These are phyloP conservation scores for Phialocephala sp. DNA, from an alignment of 2,329 filamentous ascomycete genomes.

Conservation along the genomic window DNA sequence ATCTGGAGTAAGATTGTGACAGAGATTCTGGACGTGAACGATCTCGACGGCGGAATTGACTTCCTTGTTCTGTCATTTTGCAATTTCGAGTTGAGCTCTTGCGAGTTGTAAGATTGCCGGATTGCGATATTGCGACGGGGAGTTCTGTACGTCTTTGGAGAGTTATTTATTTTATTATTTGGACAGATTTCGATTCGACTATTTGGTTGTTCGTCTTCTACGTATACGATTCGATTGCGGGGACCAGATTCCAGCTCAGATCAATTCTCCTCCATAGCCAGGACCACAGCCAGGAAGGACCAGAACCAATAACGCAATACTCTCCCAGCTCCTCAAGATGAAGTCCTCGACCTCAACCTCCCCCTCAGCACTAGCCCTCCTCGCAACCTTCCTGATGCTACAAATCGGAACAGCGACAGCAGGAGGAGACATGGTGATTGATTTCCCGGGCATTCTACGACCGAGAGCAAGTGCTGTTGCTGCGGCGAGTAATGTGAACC, in stretches of 20 bases:
- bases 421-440: constrained; percentile 19
- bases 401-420: not conserved
- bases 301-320: no score
- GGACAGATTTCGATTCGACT: not conserved
- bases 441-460: constrained; percentile 22
- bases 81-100: not conserved
- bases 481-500: not conserved
- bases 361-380: not conserved
- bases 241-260: not conserved
- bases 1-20: no score
- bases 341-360: not conserved
- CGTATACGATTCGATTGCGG: not conserved
- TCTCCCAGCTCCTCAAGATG: not conserved
- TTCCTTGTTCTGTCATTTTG: not conserved
- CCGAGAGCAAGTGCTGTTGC: constrained; percentile 33
- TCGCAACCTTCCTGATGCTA: not conserved
- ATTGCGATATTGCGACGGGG: not conserved
- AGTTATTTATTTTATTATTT: no score
- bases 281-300: no score
- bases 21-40: no score
- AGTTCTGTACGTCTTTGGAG: no score
- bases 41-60: not conserved
- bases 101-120: no score
- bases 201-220: not conserved
- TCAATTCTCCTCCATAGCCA: not conserved